Evolutionary conservation across 495 filamentous ascomycete genomes (phyloP), one percentile per base, ranked within the genome.

Genomic region (Penicillium cataractarum): DNA sequence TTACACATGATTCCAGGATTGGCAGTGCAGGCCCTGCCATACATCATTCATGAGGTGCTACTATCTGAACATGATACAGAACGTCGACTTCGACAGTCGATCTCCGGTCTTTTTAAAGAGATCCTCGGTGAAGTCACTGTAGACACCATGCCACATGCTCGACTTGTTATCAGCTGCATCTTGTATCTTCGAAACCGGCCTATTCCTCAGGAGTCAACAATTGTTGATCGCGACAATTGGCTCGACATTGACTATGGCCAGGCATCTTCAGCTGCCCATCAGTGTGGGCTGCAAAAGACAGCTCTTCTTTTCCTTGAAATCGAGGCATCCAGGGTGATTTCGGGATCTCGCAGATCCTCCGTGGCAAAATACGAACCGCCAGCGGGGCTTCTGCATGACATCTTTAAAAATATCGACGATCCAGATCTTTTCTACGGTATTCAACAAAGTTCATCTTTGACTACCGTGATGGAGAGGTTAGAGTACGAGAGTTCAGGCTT

Each of bases 391-490:
- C 73, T 97, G 7, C 82, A 97, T 60, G 78, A 85, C 9, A 90
- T 98, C 2, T 99, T 92, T 71, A 89, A 89, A 73, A 91, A 92
- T 60, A 89, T 98, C 39, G 93, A 97, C 73, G 95, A 99, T 71
- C 93, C 93, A 15, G 95, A 99, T 71, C 87, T 93, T 19, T 98
- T 93, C 72, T 98, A 99, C 68, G 95, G 95, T n/a, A 87, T 98
- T 22, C 84, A 89, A 51, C 90, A 96, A 71, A 84, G 83, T 24
- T 84, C 92, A 12, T 90, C 86, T 50, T 76, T 99, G 42, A 79
- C 82, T 17, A 89, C 89, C 0, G 88, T 97, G 8, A 82, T 97
- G 65, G 86, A 90, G 27, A 87, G 88, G 29, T 82, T 97, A n/a
- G 93, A 97, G 65, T 94, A 97, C 68, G 96, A 99, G 76, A 84